Base-by-base conservation (phyloP, 2,329 filamentous ascomycete species). In the Chrysosphaeria jannelii region DNA sequence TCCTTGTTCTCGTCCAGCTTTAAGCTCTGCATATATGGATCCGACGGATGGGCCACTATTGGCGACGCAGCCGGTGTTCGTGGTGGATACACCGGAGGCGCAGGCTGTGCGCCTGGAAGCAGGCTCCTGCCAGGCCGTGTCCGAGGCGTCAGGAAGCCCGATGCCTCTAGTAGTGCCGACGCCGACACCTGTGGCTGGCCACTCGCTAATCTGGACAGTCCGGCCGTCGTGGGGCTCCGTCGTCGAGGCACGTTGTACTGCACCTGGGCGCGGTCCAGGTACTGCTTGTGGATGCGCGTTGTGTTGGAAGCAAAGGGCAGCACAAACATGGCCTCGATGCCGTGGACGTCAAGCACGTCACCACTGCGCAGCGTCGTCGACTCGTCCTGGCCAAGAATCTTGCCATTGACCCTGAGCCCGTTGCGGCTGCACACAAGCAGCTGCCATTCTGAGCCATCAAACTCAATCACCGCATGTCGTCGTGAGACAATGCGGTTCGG, bases 321-420 rank as follows among this genome's bases (percentile, higher is more conserved):
- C 22, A 91, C 75, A 43, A 97, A 97, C 53, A 93, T 81, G 85
- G 97, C 97, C 48, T 97, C 81, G 1, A 85, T 72, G 25, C 74
- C 74, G 35, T 70, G 71, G 37, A 93, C 74, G 38, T 90, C 78
- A 27, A 97, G 67, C 20, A 93, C 75, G 39, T 81, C 68, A 27
- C 85, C 85, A 35, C 79, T 90, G 20, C 63, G 61, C 13, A 97
- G 54, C 14, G 60, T 48, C 16, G 62, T 57, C 17, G 61, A 54
- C n/a, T n/a, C n/a, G n/a, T n/a, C n/a, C 19, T 56, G 48, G 8
- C 69, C 68, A 24, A 66, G 55, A 11, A 58, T 50, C 23, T 48
- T 46, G 29, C 75, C 74, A 40, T 97, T 75, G 12, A 93, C 52
- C 36, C 74, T 75, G 22, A 89, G 58, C 14, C 79, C 78, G 40